Conservation (phyloP, 1,284 basidiomycete genomes). For the Coniophora puteana region DNA sequence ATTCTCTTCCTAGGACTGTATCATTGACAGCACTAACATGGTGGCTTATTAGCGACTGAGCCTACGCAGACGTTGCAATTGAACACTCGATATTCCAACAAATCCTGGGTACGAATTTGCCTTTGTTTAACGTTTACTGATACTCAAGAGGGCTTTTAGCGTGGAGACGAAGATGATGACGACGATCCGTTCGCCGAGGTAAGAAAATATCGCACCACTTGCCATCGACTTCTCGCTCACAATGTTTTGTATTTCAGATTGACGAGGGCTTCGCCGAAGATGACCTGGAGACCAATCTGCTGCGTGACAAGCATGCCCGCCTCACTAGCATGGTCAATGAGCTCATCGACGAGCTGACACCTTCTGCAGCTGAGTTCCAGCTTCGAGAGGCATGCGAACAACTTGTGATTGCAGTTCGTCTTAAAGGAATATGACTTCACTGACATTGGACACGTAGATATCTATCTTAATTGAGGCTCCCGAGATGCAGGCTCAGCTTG, state of each 20-base stretch:
- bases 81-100: conserved; percentile 80
- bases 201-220: conserved; percentile 12
- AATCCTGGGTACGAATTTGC: conserved; percentile 70
- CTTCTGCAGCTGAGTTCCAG: conserved; percentile 75
- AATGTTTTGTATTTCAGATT: conserved; percentile 52
- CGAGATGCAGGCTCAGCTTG: conserved; percentile 88
- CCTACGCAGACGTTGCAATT: conserved; percentile 73
- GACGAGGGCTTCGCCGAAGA: conserved; percentile 89
- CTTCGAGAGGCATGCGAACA: conserved; percentile 85
- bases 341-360: conserved; percentile 83
- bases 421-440: background rate
- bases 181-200: conserved; percentile 95
- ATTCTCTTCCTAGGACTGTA: conserved; percentile 2
- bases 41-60: conserved; percentile 45
- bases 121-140: conserved; percentile 4
- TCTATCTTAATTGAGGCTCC: conserved; percentile 76
- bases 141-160: conserved; percentile 32
- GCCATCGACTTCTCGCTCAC: background rate
- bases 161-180: conserved; percentile 81
- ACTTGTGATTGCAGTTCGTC: conserved; percentile 50
- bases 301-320: conserved; percentile 88
- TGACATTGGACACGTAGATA: conserved; percentile 46
- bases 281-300: conserved; percentile 84
- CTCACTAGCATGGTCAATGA: conserved; percentile 78
- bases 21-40: conserved; percentile 3